Base-by-base conservation (phyloP, 768 basidiomycete genomes). In the Tylopilus rubrobrunneus region DNA sequence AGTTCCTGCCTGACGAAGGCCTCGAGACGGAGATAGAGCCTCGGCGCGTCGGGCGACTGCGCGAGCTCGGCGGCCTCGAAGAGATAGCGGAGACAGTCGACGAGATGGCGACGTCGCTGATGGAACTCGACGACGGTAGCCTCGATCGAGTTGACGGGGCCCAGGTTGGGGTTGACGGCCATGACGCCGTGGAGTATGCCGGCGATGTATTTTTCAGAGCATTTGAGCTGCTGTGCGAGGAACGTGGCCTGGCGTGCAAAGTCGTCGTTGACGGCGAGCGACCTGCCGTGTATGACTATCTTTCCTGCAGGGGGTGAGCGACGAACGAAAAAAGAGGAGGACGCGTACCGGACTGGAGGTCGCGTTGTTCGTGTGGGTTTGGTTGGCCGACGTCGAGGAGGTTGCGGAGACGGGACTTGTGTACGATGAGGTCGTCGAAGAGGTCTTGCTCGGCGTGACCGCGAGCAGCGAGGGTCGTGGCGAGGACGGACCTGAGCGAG, bases 181-280 rank as follows among this genome's bases (percentile, higher is more conserved):
- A 85, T 84, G 40, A 87, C 76, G 21, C 78, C 71, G 53, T 87
- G 82, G 44, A 92, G 74, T 17, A 92, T 78, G 21, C 76, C 76
- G 5, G 92, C 89, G 48, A 85, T 72, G 69, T 89, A 84, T 60
- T 85, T 82, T 72, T 96, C 93, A 12, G 93, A 95, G 59, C 84
- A 84, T 62, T 82, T 78, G 49, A 97, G 84, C 51, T 90, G 83
- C 64, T 88, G 83, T 0, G 93, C 83, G 51, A 95, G 80, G 69
- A 91, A 89, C 51, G 89, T 68, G 51, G 78, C 82, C 67, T 90
- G 90, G 47, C 80, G 82, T 14, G 83, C 84, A 69, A 93, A 92
- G 64, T 93, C 87, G 14, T 81, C 69, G 67, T 90, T 92, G 58
- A 94, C 79, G 0, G 84, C 82, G 34, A 86, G 76, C n/a, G 82